These are phyloP conservation scores for Suillus hirtellus DNA, from an alignment of 768 basidiomycete species.

Conservation along the genomic window DNA sequence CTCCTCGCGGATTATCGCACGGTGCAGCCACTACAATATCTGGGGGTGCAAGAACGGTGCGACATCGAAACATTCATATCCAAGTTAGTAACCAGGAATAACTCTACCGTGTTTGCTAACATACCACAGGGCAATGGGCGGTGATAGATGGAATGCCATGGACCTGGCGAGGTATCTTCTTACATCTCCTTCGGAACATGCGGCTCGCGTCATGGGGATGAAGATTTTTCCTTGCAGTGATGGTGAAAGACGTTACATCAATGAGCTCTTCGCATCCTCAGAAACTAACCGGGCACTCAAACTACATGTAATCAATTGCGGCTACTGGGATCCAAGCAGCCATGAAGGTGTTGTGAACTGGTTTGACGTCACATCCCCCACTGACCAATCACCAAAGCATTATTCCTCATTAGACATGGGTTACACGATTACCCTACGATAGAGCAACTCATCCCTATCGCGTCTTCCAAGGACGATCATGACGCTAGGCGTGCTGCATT, in stretches of 20 bases:
- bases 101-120: not conserved
- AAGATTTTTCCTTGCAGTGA: not conserved
- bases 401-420: not conserved
- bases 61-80: not conserved
- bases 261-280: not conserved
- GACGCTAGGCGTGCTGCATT: constrained; percentile 56
- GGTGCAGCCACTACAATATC: not conserved
- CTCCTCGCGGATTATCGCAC: not conserved
- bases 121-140: not conserved
- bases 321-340: not conserved
- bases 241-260: not conserved
- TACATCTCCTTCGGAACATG: not conserved
- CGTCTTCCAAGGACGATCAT: constrained; percentile 28
- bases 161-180: not conserved
- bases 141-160: not conserved
- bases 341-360: not conserved
- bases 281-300: not conserved
- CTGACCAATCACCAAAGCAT: not conserved
- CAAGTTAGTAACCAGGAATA: not conserved
- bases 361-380: not conserved
- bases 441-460: not conserved
- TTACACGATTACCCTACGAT: not conserved
- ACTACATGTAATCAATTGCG: not conserved
- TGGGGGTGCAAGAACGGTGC: constrained; percentile 1
- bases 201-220: not conserved